Base-by-base conservation (phyloP, 2,329 filamentous ascomycete genomes). In the Pyricularia sp. region DNA sequence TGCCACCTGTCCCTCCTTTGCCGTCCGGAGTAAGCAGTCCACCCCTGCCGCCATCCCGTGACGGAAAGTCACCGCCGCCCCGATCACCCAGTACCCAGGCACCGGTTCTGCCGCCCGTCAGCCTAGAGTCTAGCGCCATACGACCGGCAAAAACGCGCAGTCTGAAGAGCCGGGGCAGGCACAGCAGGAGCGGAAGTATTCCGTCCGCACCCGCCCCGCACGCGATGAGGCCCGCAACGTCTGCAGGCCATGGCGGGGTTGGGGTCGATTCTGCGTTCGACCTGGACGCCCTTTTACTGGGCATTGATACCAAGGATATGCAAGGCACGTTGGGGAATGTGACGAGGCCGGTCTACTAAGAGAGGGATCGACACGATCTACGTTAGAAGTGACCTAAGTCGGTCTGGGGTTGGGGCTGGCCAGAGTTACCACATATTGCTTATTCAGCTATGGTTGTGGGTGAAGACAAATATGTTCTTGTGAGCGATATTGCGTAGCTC, bases 1-100 rank as follows among this genome's bases (percentile, higher is more conserved):
- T 87, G 9, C 86, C 86, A 3, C 86, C 86, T 0, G 85, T 88
- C 14, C 86, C 86, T 6, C 85, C 85, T 1, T 75, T 88, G 71
- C 86, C 85, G 17, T 73, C 74, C 2, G 72, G 72, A 0, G 67
- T 78, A 33, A 66, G 25, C 55, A 26, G 50, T 31, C 30, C 65
- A 67, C 1, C 64, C 10, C n/a, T 66, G 65, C 26, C 64, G 20
- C 17, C 25, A 63, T 42, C 31, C 30, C 64, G 69, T 68, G 63
- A 68, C 20, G 64, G 20, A 23, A 25, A 12, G 42, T 64, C 23
- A 42, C 64, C 50, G 61, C 23, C 64, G 42, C 28, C 59, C 31
- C 25, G 63, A 59, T 7, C 64, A 31, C 23, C 68, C 66, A 33
- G 36, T 31, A 12, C 28, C 61, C 61, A 58, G n/a, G 66, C 70